A percentile compares a stretch with the other conserved stretches of the same genome.
Conservation (phyloP, 441 rosid species). For the Breynia disticha region DNA sequence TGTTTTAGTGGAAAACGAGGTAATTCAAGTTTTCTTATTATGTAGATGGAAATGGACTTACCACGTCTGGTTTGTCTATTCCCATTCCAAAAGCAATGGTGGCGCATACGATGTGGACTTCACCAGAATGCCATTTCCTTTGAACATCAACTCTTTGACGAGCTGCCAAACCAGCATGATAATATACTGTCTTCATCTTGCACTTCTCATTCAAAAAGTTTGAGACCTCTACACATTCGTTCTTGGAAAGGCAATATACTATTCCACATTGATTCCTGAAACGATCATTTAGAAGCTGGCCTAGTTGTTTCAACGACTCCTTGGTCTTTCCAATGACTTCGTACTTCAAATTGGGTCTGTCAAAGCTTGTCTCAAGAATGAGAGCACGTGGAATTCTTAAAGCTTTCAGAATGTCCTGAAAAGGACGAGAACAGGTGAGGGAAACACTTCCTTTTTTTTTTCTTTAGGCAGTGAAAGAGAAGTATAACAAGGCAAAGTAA, state of each 20-base stretch:
- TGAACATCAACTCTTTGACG: conserved; percentile 74
- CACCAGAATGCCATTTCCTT: conserved; percentile 79
- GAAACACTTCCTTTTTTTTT: conserved; percentile 2
- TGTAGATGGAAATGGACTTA: conserved; percentile 31
- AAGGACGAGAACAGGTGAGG: conserved; percentile 11
- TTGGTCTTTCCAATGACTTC: conserved; percentile 79
- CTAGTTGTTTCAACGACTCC: conserved; percentile 78
- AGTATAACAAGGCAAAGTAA: neutral
- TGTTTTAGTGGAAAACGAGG: neutral
- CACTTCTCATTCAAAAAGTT: conserved; percentile 69
- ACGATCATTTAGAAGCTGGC: conserved; percentile 53
- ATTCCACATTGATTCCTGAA: conserved; percentile 80
- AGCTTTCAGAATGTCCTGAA: conserved; percentile 74
- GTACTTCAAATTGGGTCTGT: conserved; percentile 84
- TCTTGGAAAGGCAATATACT: conserved; percentile 89
- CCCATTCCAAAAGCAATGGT: conserved; percentile 99
- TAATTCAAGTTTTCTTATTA: neutral
- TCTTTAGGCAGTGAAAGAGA: neutral
- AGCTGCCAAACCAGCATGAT: conserved; percentile 88
- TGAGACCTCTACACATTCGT: conserved; percentile 83
- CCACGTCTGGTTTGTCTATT: conserved; percentile 92
- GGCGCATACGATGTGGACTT: conserved; percentile 80
- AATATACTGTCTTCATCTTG: conserved; percentile 60
- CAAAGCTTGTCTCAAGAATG: conserved; percentile 88
- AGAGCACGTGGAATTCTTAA: conserved; percentile 70